Conservation (phyloP, 768 basidiomycete genomes). For the Boletus insuetus region DNA sequence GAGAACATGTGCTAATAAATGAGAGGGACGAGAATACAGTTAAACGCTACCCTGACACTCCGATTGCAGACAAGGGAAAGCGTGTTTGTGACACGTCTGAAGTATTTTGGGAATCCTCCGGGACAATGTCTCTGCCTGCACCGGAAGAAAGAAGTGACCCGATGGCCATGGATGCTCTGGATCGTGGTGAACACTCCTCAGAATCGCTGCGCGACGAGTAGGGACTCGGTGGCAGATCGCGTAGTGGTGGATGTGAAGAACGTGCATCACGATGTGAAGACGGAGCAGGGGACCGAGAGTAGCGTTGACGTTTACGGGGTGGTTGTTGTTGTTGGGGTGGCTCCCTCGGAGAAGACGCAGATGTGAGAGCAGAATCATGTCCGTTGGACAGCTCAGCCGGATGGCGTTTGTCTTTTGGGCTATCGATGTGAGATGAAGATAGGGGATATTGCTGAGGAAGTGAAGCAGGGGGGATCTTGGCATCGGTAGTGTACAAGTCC, state of each 20-base stretch:
- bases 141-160: constrained; percentile 63
- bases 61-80: constrained; percentile 17
- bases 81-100: constrained; percentile 19
- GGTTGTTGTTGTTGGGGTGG: constrained; percentile 37
- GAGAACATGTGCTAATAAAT: constrained; percentile 18
- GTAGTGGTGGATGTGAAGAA: constrained; percentile 37
- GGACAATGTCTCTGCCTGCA: constrained; percentile 29
- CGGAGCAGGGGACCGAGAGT: constrained; percentile 54
- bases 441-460: constrained; percentile 35
- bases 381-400: constrained; percentile 15
- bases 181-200: constrained; percentile 67
- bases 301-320: constrained; percentile 62
- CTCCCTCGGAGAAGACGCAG: constrained; percentile 22
- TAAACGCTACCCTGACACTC: constrained; percentile 21
- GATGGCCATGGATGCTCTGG: constrained; percentile 76
- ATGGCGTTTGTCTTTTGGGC: constrained; percentile 21
- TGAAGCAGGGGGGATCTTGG: constrained; percentile 30
- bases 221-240: constrained; percentile 67
- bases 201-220: constrained; percentile 70
- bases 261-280: constrained; percentile 36
- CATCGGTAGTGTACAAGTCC: constrained; percentile 45
- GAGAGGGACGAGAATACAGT: constrained; percentile 3
- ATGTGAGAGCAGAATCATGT: constrained; percentile 13
- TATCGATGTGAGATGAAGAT: constrained; percentile 33
- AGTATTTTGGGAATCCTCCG: constrained; percentile 25